Conservation (phyloP, 2,329 filamentous ascomycete genomes). For the Didymella keratinophila region DNA sequence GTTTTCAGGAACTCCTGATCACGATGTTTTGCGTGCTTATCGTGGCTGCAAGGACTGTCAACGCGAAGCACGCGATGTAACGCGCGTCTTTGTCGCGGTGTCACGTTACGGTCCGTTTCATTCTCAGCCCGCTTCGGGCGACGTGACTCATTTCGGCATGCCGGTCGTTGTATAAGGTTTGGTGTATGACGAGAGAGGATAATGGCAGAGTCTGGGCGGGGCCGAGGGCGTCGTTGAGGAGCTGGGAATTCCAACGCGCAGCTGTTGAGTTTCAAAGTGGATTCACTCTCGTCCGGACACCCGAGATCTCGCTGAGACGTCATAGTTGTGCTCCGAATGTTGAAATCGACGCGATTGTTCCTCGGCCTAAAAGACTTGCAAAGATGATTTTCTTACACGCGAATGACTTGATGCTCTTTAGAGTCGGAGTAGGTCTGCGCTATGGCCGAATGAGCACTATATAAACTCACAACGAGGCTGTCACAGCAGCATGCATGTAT, state of each 20-base stretch:
- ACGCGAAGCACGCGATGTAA: constrained; percentile 22
- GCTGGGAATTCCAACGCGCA: constrained; percentile 5
- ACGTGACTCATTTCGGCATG: constrained; percentile 18
- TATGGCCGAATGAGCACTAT: background rate
- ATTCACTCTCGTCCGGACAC: background rate
- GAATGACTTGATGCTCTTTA: background rate
- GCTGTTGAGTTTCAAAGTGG: constrained; percentile 8
- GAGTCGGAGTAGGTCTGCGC: background rate
- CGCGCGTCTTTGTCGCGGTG: constrained; percentile 20
- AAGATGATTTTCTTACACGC: background rate
- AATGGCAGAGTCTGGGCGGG: constrained; percentile 6
- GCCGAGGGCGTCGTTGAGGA: constrained; percentile 11
- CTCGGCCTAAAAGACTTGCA: background rate
- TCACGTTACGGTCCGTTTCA: constrained; percentile 18
- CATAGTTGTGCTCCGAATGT: background rate
- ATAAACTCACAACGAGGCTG: background rate
- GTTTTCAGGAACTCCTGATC: background rate
- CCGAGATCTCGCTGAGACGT: constrained; percentile 1
- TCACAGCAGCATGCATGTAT: background rate
- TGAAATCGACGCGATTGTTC: background rate
- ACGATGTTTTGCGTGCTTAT: background rate
- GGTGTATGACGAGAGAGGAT: constrained; percentile 6
- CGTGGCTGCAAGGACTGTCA: constrained; percentile 7
- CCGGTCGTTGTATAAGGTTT: constrained; percentile 12
- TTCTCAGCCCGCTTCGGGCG: constrained; percentile 8